Conservation (phyloP, 441 rosid genomes). For the Pelargonium australe region DNA sequence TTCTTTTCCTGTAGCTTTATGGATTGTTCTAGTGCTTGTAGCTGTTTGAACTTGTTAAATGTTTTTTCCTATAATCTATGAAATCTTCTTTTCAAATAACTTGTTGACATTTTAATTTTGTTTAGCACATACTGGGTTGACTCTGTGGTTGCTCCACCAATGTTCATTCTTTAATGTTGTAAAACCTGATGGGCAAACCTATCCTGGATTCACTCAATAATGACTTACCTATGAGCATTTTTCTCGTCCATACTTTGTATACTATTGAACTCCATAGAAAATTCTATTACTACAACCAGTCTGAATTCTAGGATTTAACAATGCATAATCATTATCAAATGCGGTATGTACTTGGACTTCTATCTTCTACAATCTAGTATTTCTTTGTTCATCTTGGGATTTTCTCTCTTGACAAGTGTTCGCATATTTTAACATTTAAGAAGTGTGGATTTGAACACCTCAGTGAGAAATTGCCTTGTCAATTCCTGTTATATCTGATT, state of each 20-base stretch:
- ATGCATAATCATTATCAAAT: background rate
- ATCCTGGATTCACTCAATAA: background rate
- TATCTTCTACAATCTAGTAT: background rate
- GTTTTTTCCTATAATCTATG: background rate
- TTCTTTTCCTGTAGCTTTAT: conserved; percentile 17
- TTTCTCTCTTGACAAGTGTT: background rate
- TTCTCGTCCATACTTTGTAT: no score
- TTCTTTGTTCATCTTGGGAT: background rate
- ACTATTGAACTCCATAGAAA: background rate
- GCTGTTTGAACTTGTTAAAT: background rate
- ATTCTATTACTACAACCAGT: background rate
- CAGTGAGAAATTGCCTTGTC: background rate
- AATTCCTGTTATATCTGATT: background rate
- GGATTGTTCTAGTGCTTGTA: conserved; percentile 3
- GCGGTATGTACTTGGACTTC: background rate
- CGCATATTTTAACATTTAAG: conserved; percentile 4
- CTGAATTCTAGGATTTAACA: background rate
- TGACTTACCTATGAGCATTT: background rate
- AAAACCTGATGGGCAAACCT: background rate
- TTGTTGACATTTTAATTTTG: conserved; percentile 12
- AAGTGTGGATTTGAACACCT: conserved; percentile 3
- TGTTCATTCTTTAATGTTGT: conserved; percentile 3
- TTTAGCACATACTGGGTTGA: conserved; percentile 2
- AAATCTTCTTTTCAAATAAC: background rate
- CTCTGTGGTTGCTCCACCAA: conserved; percentile 13